Evolutionary conservation across 495 filamentous ascomycete genomes (phyloP).

Genomic region (Penicillium chermesinum): DNA sequence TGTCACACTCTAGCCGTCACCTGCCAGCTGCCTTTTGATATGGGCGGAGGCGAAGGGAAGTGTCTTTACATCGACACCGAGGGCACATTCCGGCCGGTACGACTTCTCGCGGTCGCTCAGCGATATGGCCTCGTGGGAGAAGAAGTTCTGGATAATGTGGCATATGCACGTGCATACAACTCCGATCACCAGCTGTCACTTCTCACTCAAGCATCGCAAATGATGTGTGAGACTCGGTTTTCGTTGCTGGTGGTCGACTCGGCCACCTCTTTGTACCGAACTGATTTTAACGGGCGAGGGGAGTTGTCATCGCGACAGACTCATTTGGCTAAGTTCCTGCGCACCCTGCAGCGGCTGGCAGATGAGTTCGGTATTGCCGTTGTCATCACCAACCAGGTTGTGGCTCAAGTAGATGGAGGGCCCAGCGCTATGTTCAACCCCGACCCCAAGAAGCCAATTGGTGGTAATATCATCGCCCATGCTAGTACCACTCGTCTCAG

Average conservation of each 20-base stretch:
- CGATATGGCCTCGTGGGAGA: constrained; percentile 91
- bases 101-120: constrained; percentile 84
- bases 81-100: constrained; percentile 92
- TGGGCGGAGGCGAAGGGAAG: constrained; percentile 97
- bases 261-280: constrained; percentile 90
- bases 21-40: constrained; percentile 94
- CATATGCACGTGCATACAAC: constrained; percentile 96
- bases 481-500: constrained; percentile 87
- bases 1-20: constrained; percentile 98
- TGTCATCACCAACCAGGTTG: constrained; percentile 97
- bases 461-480: constrained; percentile 97
- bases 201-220: constrained; percentile 87
- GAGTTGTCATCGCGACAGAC: constrained; percentile 86
- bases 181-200: constrained; percentile 95
- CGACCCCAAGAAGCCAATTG: constrained; percentile 98
- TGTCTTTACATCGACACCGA: constrained; percentile 99
- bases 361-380: constrained; percentile 98
- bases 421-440: constrained; percentile 97
- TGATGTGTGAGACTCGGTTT: constrained; percentile 99
- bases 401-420: constrained; percentile 95
- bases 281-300: constrained; percentile 90
- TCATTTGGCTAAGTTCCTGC: constrained; percentile 96
- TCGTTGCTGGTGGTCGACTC: constrained; percentile 92
- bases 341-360: constrained; percentile 85
- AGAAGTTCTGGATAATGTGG: constrained; percentile 96